These are phyloP conservation scores for Sporothrix dimorphospora DNA, from an alignment of 2,329 filamentous ascomycete genomes.

Conservation along the genomic window DNA sequence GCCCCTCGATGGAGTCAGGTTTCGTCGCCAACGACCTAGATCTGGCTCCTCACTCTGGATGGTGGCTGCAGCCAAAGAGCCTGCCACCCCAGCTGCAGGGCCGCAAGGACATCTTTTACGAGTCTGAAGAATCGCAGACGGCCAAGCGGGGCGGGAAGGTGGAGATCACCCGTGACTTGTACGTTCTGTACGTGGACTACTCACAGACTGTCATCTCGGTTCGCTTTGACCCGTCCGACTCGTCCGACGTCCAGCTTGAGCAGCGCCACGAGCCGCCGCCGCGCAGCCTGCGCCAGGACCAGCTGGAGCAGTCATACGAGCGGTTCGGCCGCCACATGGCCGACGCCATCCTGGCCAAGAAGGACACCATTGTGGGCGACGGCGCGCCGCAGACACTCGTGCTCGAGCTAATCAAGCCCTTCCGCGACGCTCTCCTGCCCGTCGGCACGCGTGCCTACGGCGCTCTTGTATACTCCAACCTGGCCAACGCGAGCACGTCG, in stretches of 20 bases:
- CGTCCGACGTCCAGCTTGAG: conserved; percentile 72
- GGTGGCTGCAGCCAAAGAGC: conserved; percentile 84
- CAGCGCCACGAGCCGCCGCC: conserved; percentile 88
- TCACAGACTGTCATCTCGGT: conserved; percentile 89
- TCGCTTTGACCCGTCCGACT: conserved; percentile 74
- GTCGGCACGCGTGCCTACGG: conserved; percentile 90
- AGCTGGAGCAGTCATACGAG: conserved; percentile 84
- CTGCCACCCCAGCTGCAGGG: conserved; percentile 81
- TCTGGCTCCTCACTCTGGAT: conserved; percentile 70
- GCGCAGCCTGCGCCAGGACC: conserved; percentile 80
- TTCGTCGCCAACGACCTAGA: conserved; percentile 90
- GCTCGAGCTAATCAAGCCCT: conserved; percentile 74
- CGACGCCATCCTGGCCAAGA: conserved; percentile 69
- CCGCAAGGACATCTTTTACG: conserved; percentile 79
- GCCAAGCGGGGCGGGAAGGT: conserved; percentile 71
- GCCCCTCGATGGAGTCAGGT: conserved; percentile 76
- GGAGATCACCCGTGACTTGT: conserved; percentile 76
- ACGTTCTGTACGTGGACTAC: conserved; percentile 92
- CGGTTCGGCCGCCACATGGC: conserved; percentile 79
- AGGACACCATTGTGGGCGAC: conserved; percentile 81
- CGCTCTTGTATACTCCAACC: conserved; percentile 89
- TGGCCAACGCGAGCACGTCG: conserved; percentile 89
- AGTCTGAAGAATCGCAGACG: conserved; percentile 76
- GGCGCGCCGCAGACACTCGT: conserved; percentile 78
- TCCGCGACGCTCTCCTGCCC: conserved; percentile 74